Evolutionary conservation across 139 green algal genomes (phyloP), one percentile per base, ranked within the genome.

Genomic region (Astrephomene gubernaculifera): DNA sequence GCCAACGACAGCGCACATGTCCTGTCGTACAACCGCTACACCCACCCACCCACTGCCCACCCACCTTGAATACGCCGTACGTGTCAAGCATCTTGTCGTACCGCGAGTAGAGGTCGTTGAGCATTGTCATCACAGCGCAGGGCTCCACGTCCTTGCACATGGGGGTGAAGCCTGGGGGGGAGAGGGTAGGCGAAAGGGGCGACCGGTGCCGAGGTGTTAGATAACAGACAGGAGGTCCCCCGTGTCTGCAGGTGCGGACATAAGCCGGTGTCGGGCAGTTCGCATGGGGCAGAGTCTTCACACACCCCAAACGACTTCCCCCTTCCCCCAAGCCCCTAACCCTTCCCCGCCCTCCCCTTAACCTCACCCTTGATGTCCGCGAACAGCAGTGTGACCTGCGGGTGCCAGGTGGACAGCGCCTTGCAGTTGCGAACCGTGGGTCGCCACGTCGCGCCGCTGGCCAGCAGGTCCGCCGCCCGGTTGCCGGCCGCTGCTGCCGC

Each of bases 51-150:
- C 57, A 6, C n/a, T 9, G 17, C 35, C 35, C 60, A 31, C 69
- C 12, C 39, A 88, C 83, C 83, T 88, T 88, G 72, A 80, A 88
- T 2, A 88, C 83, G 35, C 61, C 49, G 61, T 84, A 76, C 33
- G 44, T 22, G 57, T 87, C 81, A 29, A 87, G 71, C 82, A 87
- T 60, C 45, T 82, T 35, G 60, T 87, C 82, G 61, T 74, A 87
- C 7, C 43, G 57, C 6, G 25, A 64, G 71, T 74, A 87, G 5
- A 87, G 60, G 33, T 85, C 83, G 71, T 87, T 82, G 0, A 87
- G 61, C 60, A 82, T 78, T 5, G 44, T 33, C 82, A 87, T 87
- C 21, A 87, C 82, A 2, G 61, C 33, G 43, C 25, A 44, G 8
- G 82, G 71, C 33, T 68, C 43, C 43, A 87, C 60, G 45, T 82